Base-by-base conservation (phyloP, 1,284 basidiomycete species). In the Marasmius sp. region DNA sequence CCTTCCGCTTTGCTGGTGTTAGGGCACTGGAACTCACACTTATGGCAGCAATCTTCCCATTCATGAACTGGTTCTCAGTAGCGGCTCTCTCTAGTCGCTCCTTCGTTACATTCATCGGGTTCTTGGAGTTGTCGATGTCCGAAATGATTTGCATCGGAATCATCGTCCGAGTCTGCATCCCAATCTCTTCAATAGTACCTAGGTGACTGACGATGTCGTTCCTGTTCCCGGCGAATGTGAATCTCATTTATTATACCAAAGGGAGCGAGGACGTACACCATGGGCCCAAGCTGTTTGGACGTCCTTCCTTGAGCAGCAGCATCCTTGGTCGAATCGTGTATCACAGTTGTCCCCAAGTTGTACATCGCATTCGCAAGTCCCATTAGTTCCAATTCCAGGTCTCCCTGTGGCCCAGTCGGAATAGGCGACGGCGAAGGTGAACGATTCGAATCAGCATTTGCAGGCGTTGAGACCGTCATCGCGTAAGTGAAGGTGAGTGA, bases 51-150 rank as follows among this genome's bases (percentile, higher is more conserved):
- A 94, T 88, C 70, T 93, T 93, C n/a, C 90, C 92, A 71, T 93
- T 92, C 84, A 93, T 92, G 68, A 92, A 93, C 72, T 93, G 91
- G 71, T 94, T 94, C 75, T 93, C 92, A 0, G 90, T 90, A 22
- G 91, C 89, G 0, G 91, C 85, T 56, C 91, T 82, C 72, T 94
- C 92, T 12, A 93, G 72, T 52, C 88, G 80, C 64, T 93, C 90
- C 63, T 85, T 85, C 11, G 92, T 93, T 63, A 92, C 78, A 67
- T 85, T 82, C 84, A 91, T 88, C 2, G 92, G 92, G 70, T 94
- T 93, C 60, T 86, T 83, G 10, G 87, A 81, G 66, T 86, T 87
- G 75, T 94, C 92, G 61, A 93, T 88, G 65, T 92, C 89, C 41
- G 81, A 78, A 18, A 92, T 74, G 33, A 91, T 81, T 71, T 92